Base-by-base conservation (phyloP, 805 yeast genomes). In the Kodamaea neixiangensis region DNA sequence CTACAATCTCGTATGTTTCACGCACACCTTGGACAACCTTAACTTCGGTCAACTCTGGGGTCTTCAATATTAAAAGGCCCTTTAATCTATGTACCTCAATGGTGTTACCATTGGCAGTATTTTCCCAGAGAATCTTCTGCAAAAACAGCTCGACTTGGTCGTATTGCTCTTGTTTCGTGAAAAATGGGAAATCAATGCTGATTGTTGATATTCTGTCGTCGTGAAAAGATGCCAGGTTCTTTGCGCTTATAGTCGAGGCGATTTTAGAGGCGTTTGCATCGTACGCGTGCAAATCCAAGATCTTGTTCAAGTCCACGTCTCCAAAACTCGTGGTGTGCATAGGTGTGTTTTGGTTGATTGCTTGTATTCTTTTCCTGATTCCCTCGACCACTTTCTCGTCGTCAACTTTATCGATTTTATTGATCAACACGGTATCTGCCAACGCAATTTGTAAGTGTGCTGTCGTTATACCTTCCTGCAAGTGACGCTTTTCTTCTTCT, bases 381-480 rank as follows among this genome's bases (percentile, higher is more conserved):
- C 54, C 58, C 0, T 61, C 60, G 1, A 76, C 48, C 7, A 53
- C 53, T 1, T 46, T 45, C 9, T 72, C 61, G 7, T 61, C 55
- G 7, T 71, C 65, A 2, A 70, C 50, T 45, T 57, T 75, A 60
- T 94, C 99, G 39, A 81, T 67, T 66, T 94, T 94, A 69, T 94
- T 94, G 53, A 94, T 56, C 9, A 94, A 60, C 0, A 94, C 75
- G 5, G 82, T 82, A 66, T 94, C 99, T 0, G 97, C 97, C 63
- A 91, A 71, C 0, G 97, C 96, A 17, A 94, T 79, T 69, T 94
- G 99, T 29, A 89, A 73, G 63, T 87, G 91, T 0, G 98, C 97
- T 1, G 96, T 86, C 0, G 96, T 86, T 11, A 83, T 62, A 4
- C 81, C 83, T 41, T 69, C 67, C 15, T 67, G 57, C 5, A 72